phyloP scores from a whole-genome alignment of 257 asterid species.

The Scutellaria galericulata region DNA sequence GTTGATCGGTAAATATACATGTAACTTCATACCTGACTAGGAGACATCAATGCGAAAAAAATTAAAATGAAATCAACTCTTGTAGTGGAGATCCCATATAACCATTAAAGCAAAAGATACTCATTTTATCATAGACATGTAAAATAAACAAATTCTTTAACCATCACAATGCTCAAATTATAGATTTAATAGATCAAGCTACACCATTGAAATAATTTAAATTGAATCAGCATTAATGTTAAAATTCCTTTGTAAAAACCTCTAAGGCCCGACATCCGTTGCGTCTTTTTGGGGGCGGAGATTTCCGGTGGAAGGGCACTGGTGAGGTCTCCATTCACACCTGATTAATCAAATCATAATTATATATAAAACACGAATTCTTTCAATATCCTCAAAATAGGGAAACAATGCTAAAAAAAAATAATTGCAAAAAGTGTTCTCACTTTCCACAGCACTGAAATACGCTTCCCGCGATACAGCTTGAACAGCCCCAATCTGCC shows the following conservation, averaged over 20 bases:
- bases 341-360: conserved; percentile 35
- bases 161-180: neutral
- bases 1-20: too few species aligned
- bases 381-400: neutral
- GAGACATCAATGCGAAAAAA: too few species aligned
- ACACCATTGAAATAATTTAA: neutral
- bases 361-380: neutral
- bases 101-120: neutral
- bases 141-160: neutral
- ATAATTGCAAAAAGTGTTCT: neutral
- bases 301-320: conserved; percentile 50
- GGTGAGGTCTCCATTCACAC: conserved; percentile 46
- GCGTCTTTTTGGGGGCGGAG: conserved; percentile 49
- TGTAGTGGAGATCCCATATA: neutral
- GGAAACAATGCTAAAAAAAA: neutral
- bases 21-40: too few species aligned
- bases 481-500: conserved; percentile 84
- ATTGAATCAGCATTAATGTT: neutral
- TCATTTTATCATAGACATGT: neutral
- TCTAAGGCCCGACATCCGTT: conserved; percentile 56
- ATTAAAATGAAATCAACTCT: too few species aligned
- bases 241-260: conserved; percentile 38
- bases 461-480: conserved; percentile 82
- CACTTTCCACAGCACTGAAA: conserved; percentile 68
- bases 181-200: neutral